Evolutionary conservation across 805 yeast genomes (phyloP).

Genomic region (Candida adriatica): DNA sequence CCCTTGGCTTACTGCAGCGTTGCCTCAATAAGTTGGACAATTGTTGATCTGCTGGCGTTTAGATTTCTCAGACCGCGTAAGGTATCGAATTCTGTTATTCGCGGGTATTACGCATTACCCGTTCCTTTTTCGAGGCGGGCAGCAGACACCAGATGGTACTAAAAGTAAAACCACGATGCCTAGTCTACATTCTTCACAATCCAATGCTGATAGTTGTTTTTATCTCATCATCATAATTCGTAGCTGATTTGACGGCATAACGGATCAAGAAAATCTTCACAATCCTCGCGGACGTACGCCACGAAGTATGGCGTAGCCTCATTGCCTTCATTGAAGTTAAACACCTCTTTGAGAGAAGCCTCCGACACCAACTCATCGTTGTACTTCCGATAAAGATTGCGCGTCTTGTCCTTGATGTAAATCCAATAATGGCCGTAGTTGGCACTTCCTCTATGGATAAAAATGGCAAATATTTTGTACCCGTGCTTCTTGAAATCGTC

Average conservation of each 20-base stretch:
- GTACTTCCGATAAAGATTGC: constrained; percentile 73
- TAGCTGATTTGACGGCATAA: constrained; percentile 36
- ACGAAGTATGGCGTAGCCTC: constrained; percentile 93
- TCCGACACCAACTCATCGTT: constrained; percentile 94
- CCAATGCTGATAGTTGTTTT: too few species aligned
- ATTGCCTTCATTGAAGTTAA: constrained; percentile 58
- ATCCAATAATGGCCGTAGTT: constrained; percentile 97
- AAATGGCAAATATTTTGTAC: constrained; percentile 82
- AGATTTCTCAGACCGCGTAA: too few species aligned
- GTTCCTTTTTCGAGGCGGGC: too few species aligned
- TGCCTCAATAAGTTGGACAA: too few species aligned
- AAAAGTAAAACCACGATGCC: too few species aligned
- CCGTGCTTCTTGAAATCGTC: constrained; percentile 54
- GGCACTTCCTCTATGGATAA: constrained; percentile 94
- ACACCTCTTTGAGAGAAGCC: constrained; percentile 58
- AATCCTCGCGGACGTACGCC: constrained; percentile 70
- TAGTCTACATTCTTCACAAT: too few species aligned
- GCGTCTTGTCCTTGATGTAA: constrained; percentile 72
- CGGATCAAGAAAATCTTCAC: constrained; percentile 49
- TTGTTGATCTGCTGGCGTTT: too few species aligned
- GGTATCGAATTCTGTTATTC: too few species aligned
- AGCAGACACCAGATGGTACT: too few species aligned
- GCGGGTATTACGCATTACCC: too few species aligned
- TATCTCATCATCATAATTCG: too few species aligned
- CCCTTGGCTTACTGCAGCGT: too few species aligned